These are phyloP conservation scores for Nakazawaea populi DNA, from an alignment of 805 yeast species.

Conservation along the genomic window DNA sequence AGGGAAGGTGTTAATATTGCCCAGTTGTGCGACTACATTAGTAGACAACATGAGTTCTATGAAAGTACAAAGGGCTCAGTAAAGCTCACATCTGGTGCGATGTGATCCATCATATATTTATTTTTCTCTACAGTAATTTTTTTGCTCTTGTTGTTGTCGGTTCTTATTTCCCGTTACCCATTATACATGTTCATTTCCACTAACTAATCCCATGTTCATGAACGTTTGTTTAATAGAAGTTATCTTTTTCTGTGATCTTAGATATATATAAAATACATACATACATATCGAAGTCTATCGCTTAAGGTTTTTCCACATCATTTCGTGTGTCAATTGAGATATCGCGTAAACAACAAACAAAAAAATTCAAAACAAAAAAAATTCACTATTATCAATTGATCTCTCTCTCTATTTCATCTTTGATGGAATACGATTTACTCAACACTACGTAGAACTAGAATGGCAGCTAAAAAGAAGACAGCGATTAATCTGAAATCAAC, in stretches of 20 bases:
- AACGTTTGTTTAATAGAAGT: too few relatives aligned
- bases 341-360: too few relatives aligned
- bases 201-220: too few relatives aligned
- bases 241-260: too few relatives aligned
- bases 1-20: constrained; percentile 23
- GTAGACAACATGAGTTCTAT: constrained; percentile 35
- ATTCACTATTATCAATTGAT: too few relatives aligned
- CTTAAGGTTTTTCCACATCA: too few relatives aligned
- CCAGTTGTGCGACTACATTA: constrained; percentile 44
- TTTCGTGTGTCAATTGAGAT: too few relatives aligned
- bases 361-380: too few relatives aligned
- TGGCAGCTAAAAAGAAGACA: neutral
- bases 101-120: neutral
- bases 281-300: too few relatives aligned
- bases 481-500: neutral
- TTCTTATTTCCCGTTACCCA: neutral
- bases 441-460: neutral
- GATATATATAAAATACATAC: too few relatives aligned
- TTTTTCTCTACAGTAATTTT: neutral
- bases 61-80: constrained; percentile 1
- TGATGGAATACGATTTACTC: neutral
- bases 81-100: neutral
- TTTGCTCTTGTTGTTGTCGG: neutral
- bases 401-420: too few relatives aligned
- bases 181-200: too few relatives aligned